Evolutionary conservation across 2,329 filamentous ascomycete species (phyloP), one percentile per base, ranked within the genome.

Genomic region (Lecanicillium sp.): DNA sequence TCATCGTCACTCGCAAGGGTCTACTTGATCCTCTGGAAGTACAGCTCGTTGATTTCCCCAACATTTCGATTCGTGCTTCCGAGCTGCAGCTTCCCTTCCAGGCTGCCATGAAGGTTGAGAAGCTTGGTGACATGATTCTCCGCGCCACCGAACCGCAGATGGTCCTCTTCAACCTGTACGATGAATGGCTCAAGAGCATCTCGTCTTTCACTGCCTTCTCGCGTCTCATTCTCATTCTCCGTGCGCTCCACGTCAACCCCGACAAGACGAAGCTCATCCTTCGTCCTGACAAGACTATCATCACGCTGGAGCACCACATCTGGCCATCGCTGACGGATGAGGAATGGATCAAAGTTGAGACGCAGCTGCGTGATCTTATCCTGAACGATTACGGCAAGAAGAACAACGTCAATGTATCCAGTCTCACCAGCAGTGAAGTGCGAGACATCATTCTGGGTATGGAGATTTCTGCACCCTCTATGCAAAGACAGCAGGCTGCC

Each of bases 271-370:
- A 98, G 73, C 78, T 98, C 48, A 81, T 98, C 15, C 73, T 98
- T 35, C 84, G 93, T 43, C 93, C 94, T 1, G 93, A 98, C 72
- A 97, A 96, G 82, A 95, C 85, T 1, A 90, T 98, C 55, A 95
- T 98, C 60, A 98, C 93, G 0, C 90, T 97, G 59, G 90, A 97
- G 62, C 93, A 98, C 70, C 93, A 98, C 66, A 98, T 98, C 63
- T 98, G 93, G 93, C 93, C 93, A 1, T 85, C 89, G 0, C 72
- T 98, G 48, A 84, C 87, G 0, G 93, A 98, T 55, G 93, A 98
- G 59, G 90, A 95, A 54, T 98, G 93, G 93, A 93, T 98, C 69
- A 96, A 96, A 79, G 89, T 98, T n/a, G 93, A 98, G 75, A 90
- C 90, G 38, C 88, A 95, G 63, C 74, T 98, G 35, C 85, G 93